A percentile compares a stretch with the other conserved stretches of the same genome.
Conservation (phyloP, 345 rosid genomes). For the Euphorbia tirucalli region DNA sequence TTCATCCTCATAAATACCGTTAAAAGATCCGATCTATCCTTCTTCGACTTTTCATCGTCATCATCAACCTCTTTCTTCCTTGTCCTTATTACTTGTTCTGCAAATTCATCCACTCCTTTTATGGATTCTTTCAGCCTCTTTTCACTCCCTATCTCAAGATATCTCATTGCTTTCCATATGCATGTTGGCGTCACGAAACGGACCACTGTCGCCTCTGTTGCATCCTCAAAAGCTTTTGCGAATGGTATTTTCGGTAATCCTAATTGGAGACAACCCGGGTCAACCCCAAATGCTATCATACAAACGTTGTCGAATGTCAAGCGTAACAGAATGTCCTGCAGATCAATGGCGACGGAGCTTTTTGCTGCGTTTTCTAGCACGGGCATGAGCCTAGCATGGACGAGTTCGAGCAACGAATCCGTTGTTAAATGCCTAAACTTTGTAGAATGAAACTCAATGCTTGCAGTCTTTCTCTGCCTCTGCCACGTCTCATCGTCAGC, state of each 20-base stretch:
- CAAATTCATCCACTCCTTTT: conserved; percentile 70
- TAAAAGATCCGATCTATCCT: conserved; percentile 62
- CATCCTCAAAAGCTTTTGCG: conserved; percentile 86
- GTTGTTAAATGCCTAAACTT: conserved; percentile 71
- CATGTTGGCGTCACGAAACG: conserved; percentile 79
- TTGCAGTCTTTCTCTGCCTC: conserved; percentile 78
- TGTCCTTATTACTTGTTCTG: conserved; percentile 67
- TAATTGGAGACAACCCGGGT: conserved; percentile 72
- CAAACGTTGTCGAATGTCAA: conserved; percentile 89
- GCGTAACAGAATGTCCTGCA: conserved; percentile 75
- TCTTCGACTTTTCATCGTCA: conserved; percentile 17
- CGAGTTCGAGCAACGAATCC: conserved; percentile 66
- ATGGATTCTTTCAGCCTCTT: conserved; percentile 68
- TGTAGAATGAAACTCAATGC: conserved; percentile 89
- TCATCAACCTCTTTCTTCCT: conserved; percentile 41
- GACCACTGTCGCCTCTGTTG: conserved; percentile 66
- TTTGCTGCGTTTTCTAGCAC: conserved; percentile 56
- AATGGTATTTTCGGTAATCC: conserved; percentile 71
- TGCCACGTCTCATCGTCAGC: conserved; percentile 90
- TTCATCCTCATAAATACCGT: conserved; percentile 62
- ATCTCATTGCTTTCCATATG: conserved; percentile 80
- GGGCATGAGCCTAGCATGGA: conserved; percentile 68
- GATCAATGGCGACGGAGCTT: conserved; percentile 47
- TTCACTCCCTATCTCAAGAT: conserved; percentile 63
- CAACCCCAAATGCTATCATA: conserved; percentile 92